phyloP scores from a whole-genome alignment of 2,329 filamentous ascomycete species.

The Ploettnerulaceae sp. region DNA sequence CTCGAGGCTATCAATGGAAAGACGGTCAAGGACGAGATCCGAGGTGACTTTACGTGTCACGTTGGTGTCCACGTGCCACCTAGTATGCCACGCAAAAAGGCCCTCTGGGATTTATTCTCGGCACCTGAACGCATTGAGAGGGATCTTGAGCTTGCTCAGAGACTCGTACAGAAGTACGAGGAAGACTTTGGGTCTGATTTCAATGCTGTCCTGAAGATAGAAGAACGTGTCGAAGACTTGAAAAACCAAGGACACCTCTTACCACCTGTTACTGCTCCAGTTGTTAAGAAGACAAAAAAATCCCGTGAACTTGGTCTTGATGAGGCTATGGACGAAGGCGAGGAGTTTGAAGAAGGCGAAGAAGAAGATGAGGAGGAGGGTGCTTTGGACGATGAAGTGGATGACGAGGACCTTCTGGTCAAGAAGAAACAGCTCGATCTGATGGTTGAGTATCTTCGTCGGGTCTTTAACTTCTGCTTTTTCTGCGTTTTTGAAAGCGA shows the following conservation, averaged over 20 bases:
- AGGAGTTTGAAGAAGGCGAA: slow-evolving; percentile 57
- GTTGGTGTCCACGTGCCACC: slow-evolving; percentile 94
- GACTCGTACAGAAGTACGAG: slow-evolving; percentile 80
- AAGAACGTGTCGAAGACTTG: slow-evolving; percentile 80
- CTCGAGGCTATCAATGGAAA: slow-evolving; percentile 95
- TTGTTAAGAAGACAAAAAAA: slow-evolving; percentile 58
- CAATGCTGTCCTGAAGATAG: slow-evolving; percentile 74
- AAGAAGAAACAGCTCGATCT: slow-evolving; percentile 98
- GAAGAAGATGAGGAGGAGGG: slow-evolving; percentile 69
- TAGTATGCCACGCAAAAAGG: slow-evolving; percentile 82
- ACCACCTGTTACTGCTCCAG: slow-evolving; percentile 50
- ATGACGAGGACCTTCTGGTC: slow-evolving; percentile 81
- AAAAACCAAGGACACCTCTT: slow-evolving; percentile 72
- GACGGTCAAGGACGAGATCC: slow-evolving; percentile 88
- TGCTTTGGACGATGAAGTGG: slow-evolving; percentile 68
- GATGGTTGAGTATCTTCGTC: slow-evolving; percentile 90
- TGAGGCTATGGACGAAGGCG: slow-evolving; percentile 56
- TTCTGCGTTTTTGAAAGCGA: slow-evolving; percentile 99
- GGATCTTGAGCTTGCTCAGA: slow-evolving; percentile 77
- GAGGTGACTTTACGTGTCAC: slow-evolving; percentile 95
- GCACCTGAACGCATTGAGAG: slow-evolving; percentile 89
- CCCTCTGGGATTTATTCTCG: slow-evolving; percentile 93
- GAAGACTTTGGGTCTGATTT: slow-evolving; percentile 72
- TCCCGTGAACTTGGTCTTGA: slow-evolving; percentile 56
- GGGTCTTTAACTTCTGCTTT: slow-evolving; percentile 98